Conservation (phyloP, 1,139 yeast species). For the Meyerozyma carpophila region DNA sequence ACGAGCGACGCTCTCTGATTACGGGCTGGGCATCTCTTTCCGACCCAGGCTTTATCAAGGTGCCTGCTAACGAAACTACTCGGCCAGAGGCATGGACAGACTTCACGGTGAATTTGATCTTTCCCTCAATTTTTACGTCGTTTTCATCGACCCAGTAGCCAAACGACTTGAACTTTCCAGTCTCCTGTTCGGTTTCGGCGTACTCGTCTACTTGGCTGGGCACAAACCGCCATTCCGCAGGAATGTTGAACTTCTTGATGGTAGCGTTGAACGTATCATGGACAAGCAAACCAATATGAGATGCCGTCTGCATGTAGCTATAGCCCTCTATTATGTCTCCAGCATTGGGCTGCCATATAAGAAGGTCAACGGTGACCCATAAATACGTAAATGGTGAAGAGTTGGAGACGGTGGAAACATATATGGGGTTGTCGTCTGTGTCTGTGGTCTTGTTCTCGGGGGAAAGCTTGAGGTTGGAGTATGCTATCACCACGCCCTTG, state of each 20-base stretch:
- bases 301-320: conserved; percentile 88
- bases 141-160: conserved; percentile 85
- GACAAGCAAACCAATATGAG: conserved; percentile 85
- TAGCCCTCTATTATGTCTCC: conserved; percentile 85
- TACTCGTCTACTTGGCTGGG: conserved; percentile 69
- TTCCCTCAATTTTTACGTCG: conserved; percentile 75
- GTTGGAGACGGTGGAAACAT: conserved; percentile 61
- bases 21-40: conserved; percentile 55
- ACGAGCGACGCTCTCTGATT: conserved; percentile 25
- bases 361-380: conserved; percentile 81
- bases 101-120: conserved; percentile 67
- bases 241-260: conserved; percentile 78
- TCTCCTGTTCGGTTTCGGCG: conserved; percentile 18
- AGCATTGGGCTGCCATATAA: conserved; percentile 83
- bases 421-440: conserved; percentile 16
- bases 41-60: conserved; percentile 59
- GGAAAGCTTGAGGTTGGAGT: conserved; percentile 50
- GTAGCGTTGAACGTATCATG: conserved; percentile 95
- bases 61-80: conserved; percentile 81
- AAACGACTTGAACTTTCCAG: conserved; percentile 43
- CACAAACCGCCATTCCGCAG: conserved; percentile 74
- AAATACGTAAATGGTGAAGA: conserved; percentile 85
- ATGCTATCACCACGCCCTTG: conserved; percentile 80
- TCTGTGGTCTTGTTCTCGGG: conserved; percentile 31
- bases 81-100: conserved; percentile 73